Base-by-base conservation (phyloP, 2,329 filamentous ascomycete genomes). In the Juglanconis sp. region DNA sequence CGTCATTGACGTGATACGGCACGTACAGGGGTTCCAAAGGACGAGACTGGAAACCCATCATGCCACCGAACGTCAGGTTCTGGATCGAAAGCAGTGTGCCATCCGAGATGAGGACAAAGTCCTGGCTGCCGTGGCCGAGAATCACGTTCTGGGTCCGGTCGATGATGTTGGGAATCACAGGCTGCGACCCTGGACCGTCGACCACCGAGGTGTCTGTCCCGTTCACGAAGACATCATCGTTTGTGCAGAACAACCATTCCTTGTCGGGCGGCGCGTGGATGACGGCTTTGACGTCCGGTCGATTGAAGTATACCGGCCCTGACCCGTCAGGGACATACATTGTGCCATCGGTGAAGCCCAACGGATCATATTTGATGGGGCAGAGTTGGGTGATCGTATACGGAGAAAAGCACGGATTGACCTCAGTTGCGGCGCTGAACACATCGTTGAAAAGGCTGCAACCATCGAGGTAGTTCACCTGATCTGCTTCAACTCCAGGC, bases 1-100 rank as follows among this genome's bases (percentile, higher is more conserved):
- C 66, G 57, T 64, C 73, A 30, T 80, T 74, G 57, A 81, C 76
- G 65, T 87, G 84, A 69, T 84, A 87, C 0, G 90, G 89, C 0
- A 92, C 87, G 69, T 84, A 91, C 68, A 91, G 87, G 2, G 86
- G 84, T 55, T 85, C 80, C 1, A 70, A 70, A 0, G 90, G 90
- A 0, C 75, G 72, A 1, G 72, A 70, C 64, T 87, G 82, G 77
- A 94, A 93, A 0, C 90, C 91, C 55, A 89, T 83, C 48, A 79
- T 71, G 4, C 89, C 90, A 60, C 85, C 84, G 86, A 87, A 94
- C 0, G 89, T 92, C 86, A 93, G 91, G 76, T 92, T 92, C 70
- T 94, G 90, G 61, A 93, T 87, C 1, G 82, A 81, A 6, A 91
- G 76, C 1, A 94, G 77, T 0, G 89, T 89, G 15, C 89, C 90